Percentiles rank a stretch among this genome's conserved stretches.
Conservation (phyloP, 768 basidiomycete species). For the Suillus clintonianus region DNA sequence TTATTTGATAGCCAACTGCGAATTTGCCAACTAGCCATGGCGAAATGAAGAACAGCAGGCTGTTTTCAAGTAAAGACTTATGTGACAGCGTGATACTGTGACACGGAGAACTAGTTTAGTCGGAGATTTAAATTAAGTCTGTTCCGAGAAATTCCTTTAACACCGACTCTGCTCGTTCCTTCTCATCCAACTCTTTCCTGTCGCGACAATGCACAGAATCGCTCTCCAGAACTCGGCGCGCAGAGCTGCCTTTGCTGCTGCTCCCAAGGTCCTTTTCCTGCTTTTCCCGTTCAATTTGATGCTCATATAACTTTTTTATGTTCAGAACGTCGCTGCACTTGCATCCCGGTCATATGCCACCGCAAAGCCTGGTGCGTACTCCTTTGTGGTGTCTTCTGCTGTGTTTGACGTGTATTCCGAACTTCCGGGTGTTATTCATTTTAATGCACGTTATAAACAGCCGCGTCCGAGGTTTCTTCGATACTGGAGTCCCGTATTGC, state of each 20-base stretch:
- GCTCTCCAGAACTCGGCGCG: slow-evolving; percentile 84
- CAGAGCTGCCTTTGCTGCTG: slow-evolving; percentile 70
- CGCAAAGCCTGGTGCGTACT: slow-evolving; percentile 90
- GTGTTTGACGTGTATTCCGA: slow-evolving; percentile 15
- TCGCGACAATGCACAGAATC: slow-evolving; percentile 76
- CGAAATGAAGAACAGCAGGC: slow-evolving; percentile 1
- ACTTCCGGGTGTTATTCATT: slow-evolving; percentile 19
- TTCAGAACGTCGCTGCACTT: slow-evolving; percentile 46
- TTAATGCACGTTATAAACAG: slow-evolving; percentile 49
- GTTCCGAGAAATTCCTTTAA: slow-evolving; percentile 38
- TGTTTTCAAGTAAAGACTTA: background rate
- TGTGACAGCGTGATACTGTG: slow-evolving; percentile 11
- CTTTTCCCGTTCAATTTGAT: slow-evolving; percentile 10
- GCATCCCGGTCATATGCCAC: slow-evolving; percentile 90
- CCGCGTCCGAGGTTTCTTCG: slow-evolving; percentile 98
- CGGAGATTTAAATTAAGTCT: slow-evolving; percentile 32
- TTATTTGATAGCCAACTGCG: slow-evolving; percentile 28
- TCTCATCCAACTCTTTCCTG: slow-evolving; percentile 48
- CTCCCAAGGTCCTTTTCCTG: slow-evolving; percentile 53
- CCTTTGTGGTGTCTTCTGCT: background rate
- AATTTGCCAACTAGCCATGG: slow-evolving; percentile 20
- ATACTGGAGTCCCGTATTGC: slow-evolving; percentile 99
- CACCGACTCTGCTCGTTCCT: slow-evolving; percentile 37
- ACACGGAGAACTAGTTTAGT: slow-evolving; percentile 20
- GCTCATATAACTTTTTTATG: slow-evolving; percentile 13